A percentile compares a stretch with the other conserved stretches of the same genome.
Conservation (phyloP, 345 rosid species). For the Capsella bursapastoris region DNA sequence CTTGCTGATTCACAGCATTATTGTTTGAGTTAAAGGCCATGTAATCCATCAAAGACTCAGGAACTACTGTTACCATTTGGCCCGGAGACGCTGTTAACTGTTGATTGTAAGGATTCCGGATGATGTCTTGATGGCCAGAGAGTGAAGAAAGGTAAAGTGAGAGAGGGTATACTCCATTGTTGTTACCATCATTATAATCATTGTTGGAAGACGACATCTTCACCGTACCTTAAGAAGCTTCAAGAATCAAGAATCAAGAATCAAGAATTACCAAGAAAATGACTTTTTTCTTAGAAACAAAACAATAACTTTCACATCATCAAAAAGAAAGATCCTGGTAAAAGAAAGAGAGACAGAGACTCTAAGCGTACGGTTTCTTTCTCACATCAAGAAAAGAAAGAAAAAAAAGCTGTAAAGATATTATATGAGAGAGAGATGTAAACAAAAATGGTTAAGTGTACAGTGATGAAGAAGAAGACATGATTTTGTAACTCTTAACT, state of each 20-base stretch:
- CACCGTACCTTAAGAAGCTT: slow-evolving; percentile 4
- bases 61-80: slow-evolving; percentile 37
- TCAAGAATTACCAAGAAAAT: slow-evolving; percentile 1
- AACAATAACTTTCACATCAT: slow-evolving; percentile 33
- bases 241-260: slow-evolving; percentile 21
- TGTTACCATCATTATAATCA: slow-evolving; percentile 20
- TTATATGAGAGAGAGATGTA: slow-evolving; percentile 6
- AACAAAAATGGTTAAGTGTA: slow-evolving; percentile 24
- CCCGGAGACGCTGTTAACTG: slow-evolving; percentile 25
- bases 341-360: slow-evolving; percentile 5
- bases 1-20: slow-evolving; percentile 27
- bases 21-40: slow-evolving; percentile 37
- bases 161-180: slow-evolving; percentile 40
- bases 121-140: slow-evolving; percentile 29
- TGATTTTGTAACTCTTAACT: slow-evolving; percentile 13
- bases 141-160: slow-evolving; percentile 43
- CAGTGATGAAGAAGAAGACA: slow-evolving; percentile 36
- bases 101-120: slow-evolving; percentile 35
- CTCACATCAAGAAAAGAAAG: slow-evolving; percentile 9
- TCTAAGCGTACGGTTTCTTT: neutral
- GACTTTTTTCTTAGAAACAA: neutral
- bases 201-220: slow-evolving; percentile 42
- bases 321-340: slow-evolving; percentile 28
- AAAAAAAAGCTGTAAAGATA: slow-evolving; percentile 7
- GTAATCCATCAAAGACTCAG: slow-evolving; percentile 32